These are phyloP conservation scores for Candida glucosophila DNA, from an alignment of 1,139 yeast species.

Conservation along the genomic window DNA sequence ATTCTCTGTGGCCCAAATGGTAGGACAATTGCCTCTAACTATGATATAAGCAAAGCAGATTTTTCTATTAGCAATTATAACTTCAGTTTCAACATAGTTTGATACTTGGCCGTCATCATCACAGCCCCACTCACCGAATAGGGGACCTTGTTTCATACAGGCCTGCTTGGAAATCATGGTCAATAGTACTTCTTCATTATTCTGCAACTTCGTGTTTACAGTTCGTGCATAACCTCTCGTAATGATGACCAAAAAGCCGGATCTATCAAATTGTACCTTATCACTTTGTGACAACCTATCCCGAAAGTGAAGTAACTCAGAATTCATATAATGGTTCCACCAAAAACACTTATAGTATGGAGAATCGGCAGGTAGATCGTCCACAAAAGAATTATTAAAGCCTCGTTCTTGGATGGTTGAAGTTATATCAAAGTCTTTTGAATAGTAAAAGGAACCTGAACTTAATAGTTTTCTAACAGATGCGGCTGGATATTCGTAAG, in stretches of 20 bases:
- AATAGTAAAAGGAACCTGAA: conserved; percentile 59
- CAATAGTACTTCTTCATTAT: conserved; percentile 34
- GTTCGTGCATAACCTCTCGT: conserved; percentile 63
- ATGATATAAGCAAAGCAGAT: conserved; percentile 52
- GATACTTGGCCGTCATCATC: conserved; percentile 68
- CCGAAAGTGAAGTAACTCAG: conserved; percentile 53
- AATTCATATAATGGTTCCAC: conserved; percentile 58
- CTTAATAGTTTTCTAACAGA: conserved; percentile 48
- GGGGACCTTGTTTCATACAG: conserved; percentile 48
- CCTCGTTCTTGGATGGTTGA: conserved; percentile 53
- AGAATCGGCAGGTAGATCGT: conserved; percentile 29
- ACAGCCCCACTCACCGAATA: conserved; percentile 62
- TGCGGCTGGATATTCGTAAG: conserved; percentile 48
- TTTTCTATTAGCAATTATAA: conserved; percentile 45
- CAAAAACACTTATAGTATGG: conserved; percentile 47
- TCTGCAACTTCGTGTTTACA: conserved; percentile 35
- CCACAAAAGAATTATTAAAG: conserved; percentile 14
- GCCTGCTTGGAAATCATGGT: conserved; percentile 64
- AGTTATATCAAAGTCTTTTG: conserved; percentile 58
- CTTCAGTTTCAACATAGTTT: conserved; percentile 59
- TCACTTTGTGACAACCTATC: conserved; percentile 45
- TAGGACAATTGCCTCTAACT: conserved; percentile 61
- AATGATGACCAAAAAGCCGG: conserved; percentile 50
- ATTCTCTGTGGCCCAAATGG: conserved; percentile 52
- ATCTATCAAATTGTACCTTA: conserved; percentile 40